Evolutionary conservation across 805 yeast genomes (phyloP).

Genomic region (Nakazawaea wickerhamii): DNA sequence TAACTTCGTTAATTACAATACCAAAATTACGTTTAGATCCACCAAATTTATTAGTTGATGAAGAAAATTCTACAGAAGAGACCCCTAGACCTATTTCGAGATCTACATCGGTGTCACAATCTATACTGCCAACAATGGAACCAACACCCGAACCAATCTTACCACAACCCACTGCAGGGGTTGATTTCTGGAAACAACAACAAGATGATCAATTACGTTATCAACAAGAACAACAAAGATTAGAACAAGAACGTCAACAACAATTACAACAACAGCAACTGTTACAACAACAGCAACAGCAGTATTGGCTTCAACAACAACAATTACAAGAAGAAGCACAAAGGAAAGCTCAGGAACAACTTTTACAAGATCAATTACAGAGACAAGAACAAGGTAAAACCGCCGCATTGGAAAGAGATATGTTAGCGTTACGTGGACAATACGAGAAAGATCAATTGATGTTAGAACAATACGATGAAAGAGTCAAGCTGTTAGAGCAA

Average conservation of each 20-base stretch:
- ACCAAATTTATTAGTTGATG: constrained; percentile 50
- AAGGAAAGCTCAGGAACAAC: constrained; percentile 64
- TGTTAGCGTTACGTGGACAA: constrained; percentile 68
- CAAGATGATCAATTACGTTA: constrained; percentile 48
- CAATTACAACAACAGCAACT: constrained; percentile 65
- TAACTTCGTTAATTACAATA: constrained; percentile 74
- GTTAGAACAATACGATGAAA: constrained; percentile 79
- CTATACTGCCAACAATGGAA: constrained; percentile 27
- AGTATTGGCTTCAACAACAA: constrained; percentile 71
- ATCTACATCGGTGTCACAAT: constrained; percentile 25
- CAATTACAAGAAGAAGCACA: constrained; percentile 63
- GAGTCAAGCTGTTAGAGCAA: constrained; percentile 75
- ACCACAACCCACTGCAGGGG: constrained; percentile 50
- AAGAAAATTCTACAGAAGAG: constrained; percentile 31
- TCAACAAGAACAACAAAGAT: constrained; percentile 54
- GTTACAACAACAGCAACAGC: constrained; percentile 65
- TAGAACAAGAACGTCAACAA: constrained; percentile 57
- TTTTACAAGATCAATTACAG: constrained; percentile 60
- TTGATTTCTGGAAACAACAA: constrained; percentile 35
- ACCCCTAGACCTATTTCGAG: constrained; percentile 22
- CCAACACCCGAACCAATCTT: constrained; percentile 44
- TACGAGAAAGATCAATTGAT: constrained; percentile 81
- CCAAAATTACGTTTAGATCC: constrained; percentile 60
- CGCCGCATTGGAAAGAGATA: constrained; percentile 76
- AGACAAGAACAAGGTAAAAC: constrained; percentile 73